phyloP scores from a whole-genome alignment of 306 rosid species.

The Lathyrus aphaca region DNA sequence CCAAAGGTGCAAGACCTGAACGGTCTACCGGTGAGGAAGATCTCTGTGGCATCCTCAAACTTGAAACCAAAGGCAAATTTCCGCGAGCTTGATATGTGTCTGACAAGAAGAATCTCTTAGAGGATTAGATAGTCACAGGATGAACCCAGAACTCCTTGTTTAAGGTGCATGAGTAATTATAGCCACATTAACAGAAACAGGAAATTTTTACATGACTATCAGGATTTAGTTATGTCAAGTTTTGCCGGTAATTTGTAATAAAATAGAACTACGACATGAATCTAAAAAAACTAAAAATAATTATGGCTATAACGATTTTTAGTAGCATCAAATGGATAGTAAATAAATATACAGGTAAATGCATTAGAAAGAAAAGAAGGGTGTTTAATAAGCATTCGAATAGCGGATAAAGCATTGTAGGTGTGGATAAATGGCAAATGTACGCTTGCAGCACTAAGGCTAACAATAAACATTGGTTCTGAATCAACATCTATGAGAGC shows the following conservation, averaged over 20 bases:
- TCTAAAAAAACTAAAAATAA: background rate
- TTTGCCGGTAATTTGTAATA: background rate
- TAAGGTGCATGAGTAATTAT: slow-evolving; percentile 5
- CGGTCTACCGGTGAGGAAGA: slow-evolving; percentile 54
- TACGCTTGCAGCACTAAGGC: slow-evolving; percentile 12
- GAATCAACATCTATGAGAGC: background rate
- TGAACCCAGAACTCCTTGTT: slow-evolving; percentile 7
- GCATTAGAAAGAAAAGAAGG: slow-evolving; percentile 14
- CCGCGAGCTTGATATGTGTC: slow-evolving; percentile 73
- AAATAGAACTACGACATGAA: slow-evolving; percentile 21
- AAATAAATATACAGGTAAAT: slow-evolving; percentile 12
- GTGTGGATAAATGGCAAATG: slow-evolving; percentile 16
- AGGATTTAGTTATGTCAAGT: slow-evolving; percentile 23
- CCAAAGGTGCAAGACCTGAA: slow-evolving; percentile 47
- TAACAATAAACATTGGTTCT: slow-evolving; percentile 18
- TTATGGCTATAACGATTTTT: background rate
- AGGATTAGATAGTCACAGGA: slow-evolving; percentile 44
- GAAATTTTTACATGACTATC: slow-evolving; percentile 23
- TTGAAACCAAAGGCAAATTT: slow-evolving; percentile 54
- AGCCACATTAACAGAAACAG: slow-evolving; percentile 26
- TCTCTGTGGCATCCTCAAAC: slow-evolving; percentile 47
- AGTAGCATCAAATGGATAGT: background rate
- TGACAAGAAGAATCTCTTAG: slow-evolving; percentile 48
- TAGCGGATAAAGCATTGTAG: background rate
- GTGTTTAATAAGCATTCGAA: background rate